These are phyloP conservation scores for Mycocentrospora acerina DNA, from an alignment of 2,329 filamentous ascomycete species.

Conservation along the genomic window DNA sequence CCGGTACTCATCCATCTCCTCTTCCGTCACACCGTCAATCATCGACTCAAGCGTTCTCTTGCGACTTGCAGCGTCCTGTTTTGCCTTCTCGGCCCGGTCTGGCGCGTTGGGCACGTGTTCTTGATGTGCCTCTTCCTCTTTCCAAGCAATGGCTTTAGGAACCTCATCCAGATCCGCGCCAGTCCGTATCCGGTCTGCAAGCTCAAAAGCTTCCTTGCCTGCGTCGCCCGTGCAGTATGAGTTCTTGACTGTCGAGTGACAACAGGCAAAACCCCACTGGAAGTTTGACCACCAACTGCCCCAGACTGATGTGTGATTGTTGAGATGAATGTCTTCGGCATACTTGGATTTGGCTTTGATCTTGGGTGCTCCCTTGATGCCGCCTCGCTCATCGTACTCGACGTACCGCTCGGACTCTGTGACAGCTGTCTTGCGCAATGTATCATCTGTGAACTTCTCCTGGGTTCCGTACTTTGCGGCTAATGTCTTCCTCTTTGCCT, in stretches of 20 bases:
- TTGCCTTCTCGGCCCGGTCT: slow-evolving; percentile 45
- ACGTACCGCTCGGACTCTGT: slow-evolving; percentile 83
- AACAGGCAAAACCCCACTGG: slow-evolving; percentile 94
- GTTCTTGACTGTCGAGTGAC: slow-evolving; percentile 91
- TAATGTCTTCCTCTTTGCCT: slow-evolving; percentile 68
- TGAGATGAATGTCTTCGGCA: slow-evolving; percentile 78
- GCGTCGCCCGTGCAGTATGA: slow-evolving; percentile 96
- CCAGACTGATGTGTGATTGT: slow-evolving; percentile 93
- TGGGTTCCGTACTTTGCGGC: slow-evolving; percentile 80
- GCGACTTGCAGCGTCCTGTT: slow-evolving; percentile 50
- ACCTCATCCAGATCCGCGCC: slow-evolving; percentile 49
- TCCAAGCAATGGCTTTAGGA: slow-evolving; percentile 45
- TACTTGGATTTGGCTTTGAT: slow-evolving; percentile 85
- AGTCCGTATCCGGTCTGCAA: slow-evolving; percentile 64
- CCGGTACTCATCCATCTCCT: slow-evolving; percentile 84
- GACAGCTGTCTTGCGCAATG: slow-evolving; percentile 67
- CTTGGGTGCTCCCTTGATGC: slow-evolving; percentile 84
- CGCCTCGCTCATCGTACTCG: slow-evolving; percentile 89
- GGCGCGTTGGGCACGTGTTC: slow-evolving; percentile 48
- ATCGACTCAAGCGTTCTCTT: slow-evolving; percentile 80
- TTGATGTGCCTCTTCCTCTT: slow-evolving; percentile 44
- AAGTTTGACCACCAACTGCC: slow-evolving; percentile 98
- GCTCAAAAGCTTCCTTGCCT: slow-evolving; percentile 78
- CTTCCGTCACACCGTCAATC: slow-evolving; percentile 74
- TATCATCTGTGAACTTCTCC: slow-evolving; percentile 61